Evolutionary conservation across 2,329 filamentous ascomycete species (phyloP).

Genomic region (Periconia sp.): DNA sequence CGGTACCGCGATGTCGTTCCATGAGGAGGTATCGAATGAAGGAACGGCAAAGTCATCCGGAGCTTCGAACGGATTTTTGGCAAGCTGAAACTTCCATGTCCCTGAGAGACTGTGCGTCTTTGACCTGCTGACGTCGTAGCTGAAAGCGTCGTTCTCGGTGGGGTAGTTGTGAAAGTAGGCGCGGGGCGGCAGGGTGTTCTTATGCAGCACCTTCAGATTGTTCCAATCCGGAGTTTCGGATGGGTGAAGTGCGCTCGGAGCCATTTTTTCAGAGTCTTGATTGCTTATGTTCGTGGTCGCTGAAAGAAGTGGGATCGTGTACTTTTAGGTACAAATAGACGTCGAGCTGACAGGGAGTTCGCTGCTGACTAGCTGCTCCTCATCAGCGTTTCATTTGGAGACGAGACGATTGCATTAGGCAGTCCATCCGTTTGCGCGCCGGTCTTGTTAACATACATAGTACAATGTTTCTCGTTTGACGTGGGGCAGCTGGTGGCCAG

Average conservation of each 20-base stretch:
- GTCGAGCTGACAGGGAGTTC: background rate
- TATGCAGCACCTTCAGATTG: conserved; percentile 62
- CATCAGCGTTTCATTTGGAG: background rate
- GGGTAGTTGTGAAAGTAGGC: conserved; percentile 60
- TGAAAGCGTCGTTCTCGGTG: conserved; percentile 53
- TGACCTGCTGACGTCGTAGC: conserved; percentile 37
- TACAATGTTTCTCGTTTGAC: background rate
- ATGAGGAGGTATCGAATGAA: conserved; percentile 43
- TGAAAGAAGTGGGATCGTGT: background rate
- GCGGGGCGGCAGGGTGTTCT: conserved; percentile 60
- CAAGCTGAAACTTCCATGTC: conserved; percentile 45
- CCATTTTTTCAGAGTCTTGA: background rate
- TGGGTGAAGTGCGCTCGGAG: conserved; percentile 8
- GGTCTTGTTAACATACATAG: background rate
- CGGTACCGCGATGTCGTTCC: conserved; percentile 62
- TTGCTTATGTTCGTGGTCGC: background rate
- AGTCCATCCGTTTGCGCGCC: background rate
- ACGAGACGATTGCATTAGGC: background rate
- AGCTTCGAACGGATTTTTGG: conserved; percentile 39
- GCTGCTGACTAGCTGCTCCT: background rate
- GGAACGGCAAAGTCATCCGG: conserved; percentile 36
- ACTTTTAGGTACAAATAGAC: background rate
- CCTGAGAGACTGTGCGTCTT: conserved; percentile 37
- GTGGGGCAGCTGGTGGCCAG: background rate
- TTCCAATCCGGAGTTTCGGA: conserved; percentile 58